phyloP scores from a whole-genome alignment of 495 filamentous ascomycete genomes.

The Penicillium salamii region DNA sequence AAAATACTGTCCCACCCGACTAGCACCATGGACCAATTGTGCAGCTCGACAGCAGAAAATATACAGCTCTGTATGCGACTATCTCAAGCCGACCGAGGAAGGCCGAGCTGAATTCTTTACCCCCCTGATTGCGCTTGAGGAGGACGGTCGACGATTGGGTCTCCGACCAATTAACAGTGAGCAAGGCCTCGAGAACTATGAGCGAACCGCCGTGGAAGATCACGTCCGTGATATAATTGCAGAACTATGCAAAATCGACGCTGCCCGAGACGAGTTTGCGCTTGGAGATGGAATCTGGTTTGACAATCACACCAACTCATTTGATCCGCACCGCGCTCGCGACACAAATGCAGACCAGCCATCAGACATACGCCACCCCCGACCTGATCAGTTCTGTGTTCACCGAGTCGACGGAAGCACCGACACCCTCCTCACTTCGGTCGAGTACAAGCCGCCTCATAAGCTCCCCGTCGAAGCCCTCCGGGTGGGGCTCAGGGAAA shows the following conservation, averaged over 20 bases:
- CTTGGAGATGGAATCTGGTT: conserved; percentile 27
- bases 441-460: conserved; percentile 37
- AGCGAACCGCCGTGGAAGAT: conserved; percentile 24
- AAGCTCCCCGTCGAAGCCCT: conserved; percentile 31
- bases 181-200: conserved; percentile 31
- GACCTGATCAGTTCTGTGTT: conserved; percentile 24
- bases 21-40: conserved; percentile 30
- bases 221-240: conserved; percentile 22
- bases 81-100: conserved; percentile 20
- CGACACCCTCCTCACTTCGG: conserved; percentile 21
- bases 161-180: conserved; percentile 27
- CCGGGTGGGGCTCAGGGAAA: conserved; percentile 24
- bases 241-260: conserved; percentile 27
- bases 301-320: conserved; percentile 21
- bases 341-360: not conserved
- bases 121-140: conserved; percentile 21
- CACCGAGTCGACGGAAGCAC: conserved; percentile 17
- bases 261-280: conserved; percentile 20
- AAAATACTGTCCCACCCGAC: conserved; percentile 27
- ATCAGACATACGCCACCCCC: conserved; percentile 1
- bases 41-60: conserved; percentile 24
- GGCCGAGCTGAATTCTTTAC: conserved; percentile 17
- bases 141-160: conserved; percentile 10
- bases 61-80: conserved; percentile 20
- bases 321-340: not conserved